Evolutionary conservation across 306 rosid genomes (phyloP).

Genomic region (Cucurbita ficifolia): DNA sequence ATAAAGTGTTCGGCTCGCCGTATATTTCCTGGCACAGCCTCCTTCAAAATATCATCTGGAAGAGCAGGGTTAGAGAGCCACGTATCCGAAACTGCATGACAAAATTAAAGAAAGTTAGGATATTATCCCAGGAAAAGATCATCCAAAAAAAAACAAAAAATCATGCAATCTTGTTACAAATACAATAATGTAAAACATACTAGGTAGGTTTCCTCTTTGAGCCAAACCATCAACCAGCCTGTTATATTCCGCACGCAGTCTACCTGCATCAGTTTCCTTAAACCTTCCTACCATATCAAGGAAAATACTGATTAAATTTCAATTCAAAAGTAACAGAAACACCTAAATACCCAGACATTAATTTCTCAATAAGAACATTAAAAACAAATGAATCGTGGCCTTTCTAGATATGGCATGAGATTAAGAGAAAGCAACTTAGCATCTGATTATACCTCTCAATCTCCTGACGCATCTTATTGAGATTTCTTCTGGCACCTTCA

Average conservation of each 20-base stretch:
- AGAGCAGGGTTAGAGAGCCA: slow-evolving; percentile 92
- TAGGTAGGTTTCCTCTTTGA: slow-evolving; percentile 67
- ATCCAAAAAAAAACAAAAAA: too few relatives aligned
- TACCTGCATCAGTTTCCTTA: slow-evolving; percentile 94
- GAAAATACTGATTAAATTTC: slow-evolving; percentile 26
- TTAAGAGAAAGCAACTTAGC: background rate
- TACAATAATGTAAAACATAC: slow-evolving; percentile 23
- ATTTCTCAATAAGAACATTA: background rate
- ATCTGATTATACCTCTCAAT: slow-evolving; percentile 49
- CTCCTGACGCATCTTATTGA: slow-evolving; percentile 68
- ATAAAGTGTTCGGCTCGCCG: slow-evolving; percentile 83
- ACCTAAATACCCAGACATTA: background rate
- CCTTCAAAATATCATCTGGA: slow-evolving; percentile 89
- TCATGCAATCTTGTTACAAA: background rate
- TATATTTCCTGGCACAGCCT: slow-evolving; percentile 97
- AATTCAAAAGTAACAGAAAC: slow-evolving; percentile 8
- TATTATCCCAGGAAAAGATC: background rate
- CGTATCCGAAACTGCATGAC: slow-evolving; percentile 44
- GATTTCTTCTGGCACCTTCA: slow-evolving; percentile 90
- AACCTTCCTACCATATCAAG: slow-evolving; percentile 93
- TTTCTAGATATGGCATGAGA: background rate
- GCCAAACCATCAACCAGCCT: slow-evolving; percentile 93
- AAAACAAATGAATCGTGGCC: background rate
- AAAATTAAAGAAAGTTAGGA: slow-evolving; percentile 10
- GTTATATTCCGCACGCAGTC: slow-evolving; percentile 83